phyloP scores from a whole-genome alignment of 1,284 basidiomycete genomes.

The Puccinia triticina region DNA sequence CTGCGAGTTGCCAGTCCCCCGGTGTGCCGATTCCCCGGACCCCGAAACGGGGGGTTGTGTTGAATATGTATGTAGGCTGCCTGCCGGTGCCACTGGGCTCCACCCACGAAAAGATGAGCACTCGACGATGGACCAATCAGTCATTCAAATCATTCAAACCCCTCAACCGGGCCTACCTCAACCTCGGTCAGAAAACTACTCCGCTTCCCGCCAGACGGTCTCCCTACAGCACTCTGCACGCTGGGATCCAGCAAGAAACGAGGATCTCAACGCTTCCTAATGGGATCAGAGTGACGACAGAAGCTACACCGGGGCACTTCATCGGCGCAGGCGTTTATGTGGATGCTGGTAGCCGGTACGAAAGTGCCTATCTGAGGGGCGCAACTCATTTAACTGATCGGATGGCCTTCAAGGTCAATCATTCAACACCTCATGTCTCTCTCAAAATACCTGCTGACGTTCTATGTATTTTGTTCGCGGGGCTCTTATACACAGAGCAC shows the following conservation, averaged over 20 bases:
- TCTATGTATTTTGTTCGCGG: not conserved
- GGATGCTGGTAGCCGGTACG: constrained; percentile 41
- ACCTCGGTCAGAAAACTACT: no score
- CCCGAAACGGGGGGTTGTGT: no score
- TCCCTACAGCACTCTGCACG: no score
- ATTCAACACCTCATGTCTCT: not conserved
- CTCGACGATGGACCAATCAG: no score
- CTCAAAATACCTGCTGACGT: not conserved
- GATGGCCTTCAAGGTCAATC: constrained; percentile 43
- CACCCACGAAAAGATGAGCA: no score
- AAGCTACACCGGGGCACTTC: constrained; percentile 46
- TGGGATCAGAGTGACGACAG: constrained; percentile 28
- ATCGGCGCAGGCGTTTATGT: constrained; percentile 44
- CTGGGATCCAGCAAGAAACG: not conserved
- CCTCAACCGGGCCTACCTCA: no score
- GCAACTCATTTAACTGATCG: constrained; percentile 48
- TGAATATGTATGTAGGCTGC: no score
- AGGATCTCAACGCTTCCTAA: constrained; percentile 40
- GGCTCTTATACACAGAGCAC: constrained; percentile 33
- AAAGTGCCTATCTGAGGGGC: constrained; percentile 26
- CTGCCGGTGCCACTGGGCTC: no score
- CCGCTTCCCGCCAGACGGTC: no score
- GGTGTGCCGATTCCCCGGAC: no score
- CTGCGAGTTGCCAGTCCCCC: no score
- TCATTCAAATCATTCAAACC: no score